A percentile compares a stretch with the other conserved stretches of the same genome.
phyloP scores from a whole-genome alignment of 345 rosid species.

The Brassica juncea region DNA sequence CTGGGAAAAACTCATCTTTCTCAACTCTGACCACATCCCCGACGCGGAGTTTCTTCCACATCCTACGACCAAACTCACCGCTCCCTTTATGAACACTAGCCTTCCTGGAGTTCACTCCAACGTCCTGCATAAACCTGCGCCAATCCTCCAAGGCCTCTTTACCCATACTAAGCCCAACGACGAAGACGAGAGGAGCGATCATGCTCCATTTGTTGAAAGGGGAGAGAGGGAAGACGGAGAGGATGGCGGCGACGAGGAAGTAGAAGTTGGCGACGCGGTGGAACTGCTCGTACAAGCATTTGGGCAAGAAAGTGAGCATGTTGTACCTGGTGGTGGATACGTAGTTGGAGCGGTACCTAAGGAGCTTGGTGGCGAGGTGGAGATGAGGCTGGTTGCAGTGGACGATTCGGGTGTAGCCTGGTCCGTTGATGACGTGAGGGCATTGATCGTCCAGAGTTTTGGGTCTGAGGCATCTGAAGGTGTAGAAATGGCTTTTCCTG shows the following conservation, averaged over 20 bases:
- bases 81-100: slow-evolving; percentile 48
- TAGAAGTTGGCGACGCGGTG: slow-evolving; percentile 78
- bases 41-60: slow-evolving; percentile 60
- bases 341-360: slow-evolving; percentile 52
- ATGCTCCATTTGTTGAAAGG: slow-evolving; percentile 51
- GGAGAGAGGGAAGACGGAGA: slow-evolving; percentile 48
- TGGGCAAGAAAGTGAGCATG: slow-evolving; percentile 60
- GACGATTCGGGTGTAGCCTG: slow-evolving; percentile 33
- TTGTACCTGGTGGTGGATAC: slow-evolving; percentile 69
- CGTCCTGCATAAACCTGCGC: slow-evolving; percentile 55
- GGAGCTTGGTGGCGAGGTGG: slow-evolving; percentile 47
- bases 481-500: slow-evolving; percentile 70
- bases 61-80: slow-evolving; percentile 50
- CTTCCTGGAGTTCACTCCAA: slow-evolving; percentile 50
- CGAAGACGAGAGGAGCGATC: slow-evolving; percentile 61
- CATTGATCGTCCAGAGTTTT: slow-evolving; percentile 36
- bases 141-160: slow-evolving; percentile 79
- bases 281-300: slow-evolving; percentile 73
- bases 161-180: slow-evolving; percentile 67
- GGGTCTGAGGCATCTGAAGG: slow-evolving; percentile 49
- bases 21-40: slow-evolving; percentile 68
- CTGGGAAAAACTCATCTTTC: slow-evolving; percentile 64
- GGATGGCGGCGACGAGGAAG: slow-evolving; percentile 60
- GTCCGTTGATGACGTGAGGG: slow-evolving; percentile 37
- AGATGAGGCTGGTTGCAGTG: slow-evolving; percentile 55